Base-by-base conservation (phyloP, 495 filamentous ascomycete species). In the Aspergillus ellipticus region DNA sequence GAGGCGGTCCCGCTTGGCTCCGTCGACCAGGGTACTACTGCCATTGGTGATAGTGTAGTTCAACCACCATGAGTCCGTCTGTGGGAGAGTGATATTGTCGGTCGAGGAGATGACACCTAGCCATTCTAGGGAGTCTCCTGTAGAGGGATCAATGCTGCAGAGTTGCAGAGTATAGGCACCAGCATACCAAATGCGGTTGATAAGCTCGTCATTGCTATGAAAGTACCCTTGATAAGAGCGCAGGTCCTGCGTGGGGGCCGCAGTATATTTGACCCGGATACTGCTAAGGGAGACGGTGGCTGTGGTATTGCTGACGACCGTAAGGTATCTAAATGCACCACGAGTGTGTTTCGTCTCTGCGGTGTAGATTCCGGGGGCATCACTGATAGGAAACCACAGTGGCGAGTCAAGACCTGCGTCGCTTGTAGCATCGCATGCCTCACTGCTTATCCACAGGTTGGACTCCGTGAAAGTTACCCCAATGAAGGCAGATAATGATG, bases 121-220 rank as follows among this genome's bases (percentile, higher is more conserved):
- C 56, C 77, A 70, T 26, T 78, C 68, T 22, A 83, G 62, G 0
- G 80, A 65, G 42, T 76, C 67, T 13, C 82, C 81, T 35, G 76
- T 64, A 0, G 58, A 59, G 0, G 80, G 79, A 50, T 81, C 71
- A 39, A 84, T 79, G 7, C 78, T 84, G 33, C 72, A 79, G 6
- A 85, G 69, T 62, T 85, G 81, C 28, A 79, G 68, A 0, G 84
- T 87, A 58, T 81, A 87, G 15, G 82, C 82, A 13, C 82, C 82
- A n/a, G 82, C 78, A 61, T 86, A 86, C 81, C 82, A 86, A 41
- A 85, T 74, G 11, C 74, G 65, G 53, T 87, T 85, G 31, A 87
- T 68, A 22, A 78, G 52, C 13, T 83, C 75, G 56, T 83, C 80
- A 51, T 71, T 73, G 45, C 71, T 76, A 59, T 85, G 77, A 58